Base-by-base conservation (phyloP, 306 rosid species). In the Prunus kanzakura region DNA sequence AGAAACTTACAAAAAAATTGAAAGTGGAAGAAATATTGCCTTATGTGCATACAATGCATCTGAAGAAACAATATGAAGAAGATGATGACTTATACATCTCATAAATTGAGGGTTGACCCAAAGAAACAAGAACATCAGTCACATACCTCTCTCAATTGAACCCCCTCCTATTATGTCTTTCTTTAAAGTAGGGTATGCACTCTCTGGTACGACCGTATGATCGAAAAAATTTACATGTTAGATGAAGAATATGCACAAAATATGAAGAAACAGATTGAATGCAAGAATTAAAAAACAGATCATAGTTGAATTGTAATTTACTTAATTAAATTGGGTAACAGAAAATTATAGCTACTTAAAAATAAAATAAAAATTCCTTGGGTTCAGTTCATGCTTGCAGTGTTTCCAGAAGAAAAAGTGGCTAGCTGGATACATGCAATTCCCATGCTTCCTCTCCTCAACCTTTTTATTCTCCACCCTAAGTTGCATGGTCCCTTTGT, bases 41-140 rank as follows among this genome's bases (percentile, higher is more conserved):
- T 27, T 27, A 27, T 76, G 79, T 43, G 96, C 96, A 77, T 86
- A 84, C 63, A 52, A 71, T 9, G 76, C 71, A 76, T 87, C 97
- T 93, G 72, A 45, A 57, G 7, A 63, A 82, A 65, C 71, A 55
- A 78, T 2, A 76, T 16, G 1, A 78, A 43, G 58, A 76, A 8
- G 61, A 49, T 14, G 64, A 60, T 60, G 67, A 73, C 11, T 14
- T 27, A 10, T 47, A 27, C 22, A 30, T 41, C 5, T 23, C 27
- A 68, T 1, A 32, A 30, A 27, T 4, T 14, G 22, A 60, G 13
- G 56, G n/a, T 20, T 11, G 2, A 32, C n/a, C 18, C 4, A 72
- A 45, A 55, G 52, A 60, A 69, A 77, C 32, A 68, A 16, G 14
- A n/a, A 0, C 64, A 63, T 45, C 10, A 69, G 54, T 32, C 18